phyloP scores from a whole-genome alignment of 768 basidiomycete species.

The Pleurotus platypus region DNA sequence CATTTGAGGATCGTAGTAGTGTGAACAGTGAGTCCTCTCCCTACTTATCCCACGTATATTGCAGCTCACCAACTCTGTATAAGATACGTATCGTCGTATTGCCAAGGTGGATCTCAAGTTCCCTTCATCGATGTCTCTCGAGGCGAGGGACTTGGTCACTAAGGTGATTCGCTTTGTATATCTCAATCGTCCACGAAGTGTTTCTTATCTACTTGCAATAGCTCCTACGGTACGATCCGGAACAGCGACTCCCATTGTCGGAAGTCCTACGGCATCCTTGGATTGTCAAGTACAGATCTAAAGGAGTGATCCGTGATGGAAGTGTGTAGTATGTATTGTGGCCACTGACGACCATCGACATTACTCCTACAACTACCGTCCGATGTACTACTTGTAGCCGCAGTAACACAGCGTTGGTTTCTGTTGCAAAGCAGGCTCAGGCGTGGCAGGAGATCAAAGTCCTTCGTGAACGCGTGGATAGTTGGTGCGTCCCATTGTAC shows the following conservation, averaged over 20 bases:
- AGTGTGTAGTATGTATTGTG: background rate
- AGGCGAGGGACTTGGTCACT: constrained; percentile 64
- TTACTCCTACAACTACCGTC: no score
- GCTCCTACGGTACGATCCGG: constrained; percentile 83
- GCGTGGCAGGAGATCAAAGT: no score
- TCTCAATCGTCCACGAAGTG: constrained; percentile 9
- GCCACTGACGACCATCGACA: no score
- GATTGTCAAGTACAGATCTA: constrained; percentile 70
- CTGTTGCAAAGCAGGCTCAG: no score
- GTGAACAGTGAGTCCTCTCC: constrained; percentile 55
- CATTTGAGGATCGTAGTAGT: constrained; percentile 83
- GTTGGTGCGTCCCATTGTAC: no score
- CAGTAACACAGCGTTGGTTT: no score
- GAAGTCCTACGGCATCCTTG: constrained; percentile 85
- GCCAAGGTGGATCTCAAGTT: constrained; percentile 79
- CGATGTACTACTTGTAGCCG: no score
- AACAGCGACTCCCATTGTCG: constrained; percentile 66
- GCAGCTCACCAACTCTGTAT: background rate
- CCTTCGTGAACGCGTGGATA: no score
- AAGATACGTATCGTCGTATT: constrained; percentile 90
- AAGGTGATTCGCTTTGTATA: constrained; percentile 34
- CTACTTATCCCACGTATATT: background rate
- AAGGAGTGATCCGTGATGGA: constrained; percentile 27
- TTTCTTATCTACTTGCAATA: constrained; percentile 23
- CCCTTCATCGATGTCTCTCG: constrained; percentile 53